Percentiles rank a stretch among this genome's conserved stretches.
Conservation (phyloP, 371 early-diverging fungal genomes). For the Batrachochytrium dendrobatidis region DNA sequence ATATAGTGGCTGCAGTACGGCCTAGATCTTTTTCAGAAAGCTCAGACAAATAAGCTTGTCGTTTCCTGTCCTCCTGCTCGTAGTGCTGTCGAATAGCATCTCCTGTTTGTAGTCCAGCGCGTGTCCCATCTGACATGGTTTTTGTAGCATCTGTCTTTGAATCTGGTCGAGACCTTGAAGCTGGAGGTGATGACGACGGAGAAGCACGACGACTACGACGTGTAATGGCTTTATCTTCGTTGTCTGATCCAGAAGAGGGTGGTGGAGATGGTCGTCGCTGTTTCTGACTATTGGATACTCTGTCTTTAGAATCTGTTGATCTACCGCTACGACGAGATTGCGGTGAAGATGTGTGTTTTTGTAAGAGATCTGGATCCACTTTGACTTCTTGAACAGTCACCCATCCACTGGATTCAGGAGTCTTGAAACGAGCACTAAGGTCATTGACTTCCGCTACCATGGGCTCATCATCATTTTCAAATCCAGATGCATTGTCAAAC, state of each 20-base stretch:
- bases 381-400: slow-evolving; percentile 24
- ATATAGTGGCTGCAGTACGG: slow-evolving; percentile 57
- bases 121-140: slow-evolving; percentile 18
- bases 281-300: too few species aligned
- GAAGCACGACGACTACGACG: background rate
- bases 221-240: background rate
- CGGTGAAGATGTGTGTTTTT: slow-evolving; percentile 12
- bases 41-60: background rate
- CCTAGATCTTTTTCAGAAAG: slow-evolving; percentile 22
- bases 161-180: background rate
- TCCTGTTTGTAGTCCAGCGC: slow-evolving; percentile 25
- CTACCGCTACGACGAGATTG: too few species aligned
- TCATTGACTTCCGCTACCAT: background rate
- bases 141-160: background rate
- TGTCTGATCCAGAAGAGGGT: background rate
- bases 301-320: too few species aligned
- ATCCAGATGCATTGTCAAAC: slow-evolving; percentile 7
- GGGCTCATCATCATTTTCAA: slow-evolving; percentile 9
- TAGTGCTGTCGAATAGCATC: slow-evolving; percentile 16
- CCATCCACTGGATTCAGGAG: slow-evolving; percentile 15
- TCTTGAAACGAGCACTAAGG: slow-evolving; percentile 7
- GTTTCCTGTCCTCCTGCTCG: slow-evolving; percentile 3
- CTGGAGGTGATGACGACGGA: slow-evolving; percentile 10
- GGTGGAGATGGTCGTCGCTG: slow-evolving; percentile 5
- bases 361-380: background rate